These are phyloP conservation scores for Talaromyces marneffei DNA, from an alignment of 2,329 filamentous ascomycete genomes.

Conservation along the genomic window DNA sequence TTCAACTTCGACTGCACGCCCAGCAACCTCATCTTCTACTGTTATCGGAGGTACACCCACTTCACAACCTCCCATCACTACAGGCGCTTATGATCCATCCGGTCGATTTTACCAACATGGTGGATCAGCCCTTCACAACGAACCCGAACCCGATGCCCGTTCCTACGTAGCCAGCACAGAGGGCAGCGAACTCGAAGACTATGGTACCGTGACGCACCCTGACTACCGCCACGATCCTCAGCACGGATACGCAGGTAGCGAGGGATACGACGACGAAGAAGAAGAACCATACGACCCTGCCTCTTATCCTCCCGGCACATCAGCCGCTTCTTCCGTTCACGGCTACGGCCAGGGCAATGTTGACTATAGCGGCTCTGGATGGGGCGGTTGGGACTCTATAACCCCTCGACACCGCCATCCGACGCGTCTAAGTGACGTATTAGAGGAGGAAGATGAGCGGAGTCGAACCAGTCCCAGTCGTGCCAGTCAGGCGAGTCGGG, in stretches of 20 bases:
- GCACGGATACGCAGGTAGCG: slow-evolving; percentile 47
- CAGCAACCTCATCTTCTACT: slow-evolving; percentile 25
- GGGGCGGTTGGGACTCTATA: slow-evolving; percentile 69
- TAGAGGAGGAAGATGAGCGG: slow-evolving; percentile 79
- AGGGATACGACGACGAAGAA: slow-evolving; percentile 50
- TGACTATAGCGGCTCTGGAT: slow-evolving; percentile 64
- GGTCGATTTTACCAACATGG: slow-evolving; percentile 38
- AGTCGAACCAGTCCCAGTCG: slow-evolving; percentile 65
- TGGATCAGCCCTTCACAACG: slow-evolving; percentile 27
- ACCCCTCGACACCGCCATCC: slow-evolving; percentile 75
- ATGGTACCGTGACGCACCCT: slow-evolving; percentile 51
- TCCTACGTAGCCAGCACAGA: slow-evolving; percentile 46
- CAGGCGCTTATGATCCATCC: slow-evolving; percentile 18
- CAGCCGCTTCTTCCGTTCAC: slow-evolving; percentile 21
- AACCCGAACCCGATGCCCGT: slow-evolving; percentile 42
- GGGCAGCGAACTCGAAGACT: slow-evolving; percentile 61
- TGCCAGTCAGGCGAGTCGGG: slow-evolving; percentile 34
- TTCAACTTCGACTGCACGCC: slow-evolving; percentile 31
- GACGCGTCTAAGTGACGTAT: slow-evolving; percentile 79
- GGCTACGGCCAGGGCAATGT: slow-evolving; percentile 35
- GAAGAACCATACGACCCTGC: slow-evolving; percentile 37
- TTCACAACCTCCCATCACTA: slow-evolving; percentile 17
- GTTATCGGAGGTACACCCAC: slow-evolving; percentile 22
- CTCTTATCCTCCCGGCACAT: slow-evolving; percentile 20
- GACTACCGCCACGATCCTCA: slow-evolving; percentile 56